Conservation (phyloP, 345 rosid species). For the Moringa oleifera region DNA sequence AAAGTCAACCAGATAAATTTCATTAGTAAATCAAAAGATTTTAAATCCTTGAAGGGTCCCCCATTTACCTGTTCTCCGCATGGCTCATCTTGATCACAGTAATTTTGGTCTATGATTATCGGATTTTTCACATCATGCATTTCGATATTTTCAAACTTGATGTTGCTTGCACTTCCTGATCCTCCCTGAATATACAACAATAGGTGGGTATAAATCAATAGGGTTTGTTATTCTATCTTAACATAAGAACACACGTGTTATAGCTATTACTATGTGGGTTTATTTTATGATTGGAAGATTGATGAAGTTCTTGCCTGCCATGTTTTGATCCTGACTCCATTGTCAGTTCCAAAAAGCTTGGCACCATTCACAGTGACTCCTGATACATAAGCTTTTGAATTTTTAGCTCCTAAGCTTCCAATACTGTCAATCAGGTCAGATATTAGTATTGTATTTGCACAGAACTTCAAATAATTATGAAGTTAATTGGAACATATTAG, state of each 20-base stretch:
- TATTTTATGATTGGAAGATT: no score
- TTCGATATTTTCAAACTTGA: slow-evolving; percentile 57
- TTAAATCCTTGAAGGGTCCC: no score
- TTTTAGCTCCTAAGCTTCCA: slow-evolving; percentile 65
- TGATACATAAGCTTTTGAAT: slow-evolving; percentile 58
- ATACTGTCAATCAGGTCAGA: slow-evolving; percentile 32
- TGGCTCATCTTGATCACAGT: slow-evolving; percentile 64
- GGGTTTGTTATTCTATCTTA: no score
- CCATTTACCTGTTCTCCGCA: slow-evolving; percentile 66
- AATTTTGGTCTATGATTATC: slow-evolving; percentile 75
- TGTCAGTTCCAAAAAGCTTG: slow-evolving; percentile 52
- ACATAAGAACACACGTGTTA: no score
- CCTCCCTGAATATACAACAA: slow-evolving; percentile 54
- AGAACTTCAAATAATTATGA: neutral
- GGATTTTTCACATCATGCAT: slow-evolving; percentile 78
- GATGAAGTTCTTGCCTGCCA: slow-evolving; percentile 46
- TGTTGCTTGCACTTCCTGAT: slow-evolving; percentile 71
- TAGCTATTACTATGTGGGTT: no score
- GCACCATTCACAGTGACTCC: slow-evolving; percentile 64
- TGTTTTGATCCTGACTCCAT: slow-evolving; percentile 90
- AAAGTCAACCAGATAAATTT: neutral
- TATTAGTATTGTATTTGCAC: no score
- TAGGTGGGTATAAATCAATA: no score
- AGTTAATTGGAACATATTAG: neutral
- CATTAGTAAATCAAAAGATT: neutral